Evolutionary conservation across 352 stramenopile genomes (phyloP), one percentile per base, ranked within the genome.

Genomic region (Pythium myriotylum): DNA sequence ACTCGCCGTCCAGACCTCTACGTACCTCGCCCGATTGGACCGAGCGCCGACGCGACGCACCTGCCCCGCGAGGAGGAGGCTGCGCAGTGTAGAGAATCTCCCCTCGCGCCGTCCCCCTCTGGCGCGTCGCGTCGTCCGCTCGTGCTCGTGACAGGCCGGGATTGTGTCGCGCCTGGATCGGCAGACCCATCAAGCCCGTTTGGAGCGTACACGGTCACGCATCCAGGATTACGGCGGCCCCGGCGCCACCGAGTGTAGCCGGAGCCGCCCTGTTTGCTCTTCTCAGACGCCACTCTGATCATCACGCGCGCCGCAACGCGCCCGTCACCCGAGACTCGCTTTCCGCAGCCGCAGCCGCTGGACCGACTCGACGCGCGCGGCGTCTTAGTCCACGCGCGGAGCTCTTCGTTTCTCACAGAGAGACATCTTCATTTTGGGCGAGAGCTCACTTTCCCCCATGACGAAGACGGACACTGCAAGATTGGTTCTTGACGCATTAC

Each of bases 321-420:
- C 8, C 5, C 37, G 37, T n/a, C n/a, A 4, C 7, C 13, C 5
- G 37, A 43, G 17, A 20, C 13, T 43, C 37, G 17, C 37, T 6
- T 14, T 20, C 37, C 37, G 17, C 37, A 16, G 37, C 37, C 37
- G n/a, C 37, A 43, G 37, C 37, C 37, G 37, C 13, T 20, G 37
- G 37, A 20, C 37, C 37, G 37, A 43, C 37, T 43, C 37, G 37
- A 43, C 13, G 37, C 37, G 7, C 37, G 7, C 13, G 7, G 37
- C 3, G 8, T 20, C 4, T 43, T 20, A 20, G 17, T 43, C 37
- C 13, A 20, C 17, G 37, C 17, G 37, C 17, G 7, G 37, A 43
- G 13, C 37, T 43, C 37, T 43, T 43, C 37, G 37, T 43, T 43
- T 43, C 37, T 43, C 37, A 43, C 37, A 43, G 37, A 43, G 37